Evolutionary conservation across 2,329 filamentous ascomycete species (phyloP).

Genomic region (Teratosphaeria gauchensis): DNA sequence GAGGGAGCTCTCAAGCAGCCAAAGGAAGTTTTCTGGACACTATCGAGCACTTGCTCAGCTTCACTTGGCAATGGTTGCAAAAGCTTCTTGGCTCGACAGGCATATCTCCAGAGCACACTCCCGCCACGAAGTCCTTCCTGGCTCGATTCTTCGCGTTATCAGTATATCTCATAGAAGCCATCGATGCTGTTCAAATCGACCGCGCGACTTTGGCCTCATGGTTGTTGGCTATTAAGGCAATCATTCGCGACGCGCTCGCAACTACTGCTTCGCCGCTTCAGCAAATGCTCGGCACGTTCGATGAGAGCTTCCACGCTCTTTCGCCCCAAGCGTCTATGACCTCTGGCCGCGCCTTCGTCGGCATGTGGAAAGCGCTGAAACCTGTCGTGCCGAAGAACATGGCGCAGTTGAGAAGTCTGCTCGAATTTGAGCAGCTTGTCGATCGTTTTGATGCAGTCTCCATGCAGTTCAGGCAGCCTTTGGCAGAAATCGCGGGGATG

Average conservation of each 20-base stretch:
- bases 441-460: conserved; percentile 34
- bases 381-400: conserved; percentile 43
- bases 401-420: conserved; percentile 28
- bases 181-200: not conserved
- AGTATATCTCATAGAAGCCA: not conserved
- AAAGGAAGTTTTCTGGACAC: not conserved
- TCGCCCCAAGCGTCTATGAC: not conserved
- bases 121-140: not conserved
- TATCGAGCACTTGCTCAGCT: not conserved
- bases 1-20: not conserved
- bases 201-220: not conserved
- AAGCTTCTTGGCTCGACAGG: not conserved
- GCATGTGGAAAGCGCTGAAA: conserved; percentile 54
- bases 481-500: conserved; percentile 3
- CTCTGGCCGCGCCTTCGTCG: conserved; percentile 12
- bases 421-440: conserved; percentile 37
- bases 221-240: not conserved
- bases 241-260: not conserved
- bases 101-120: not conserved
- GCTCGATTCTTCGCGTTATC: not conserved
- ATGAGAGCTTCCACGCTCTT: not conserved
- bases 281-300: not conserved
- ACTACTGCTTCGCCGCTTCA: not conserved
- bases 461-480: conserved; percentile 10
- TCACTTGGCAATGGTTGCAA: not conserved